These are phyloP conservation scores for Golubevia sp. DNA, from an alignment of 1,284 basidiomycete species.

Conservation along the genomic window DNA sequence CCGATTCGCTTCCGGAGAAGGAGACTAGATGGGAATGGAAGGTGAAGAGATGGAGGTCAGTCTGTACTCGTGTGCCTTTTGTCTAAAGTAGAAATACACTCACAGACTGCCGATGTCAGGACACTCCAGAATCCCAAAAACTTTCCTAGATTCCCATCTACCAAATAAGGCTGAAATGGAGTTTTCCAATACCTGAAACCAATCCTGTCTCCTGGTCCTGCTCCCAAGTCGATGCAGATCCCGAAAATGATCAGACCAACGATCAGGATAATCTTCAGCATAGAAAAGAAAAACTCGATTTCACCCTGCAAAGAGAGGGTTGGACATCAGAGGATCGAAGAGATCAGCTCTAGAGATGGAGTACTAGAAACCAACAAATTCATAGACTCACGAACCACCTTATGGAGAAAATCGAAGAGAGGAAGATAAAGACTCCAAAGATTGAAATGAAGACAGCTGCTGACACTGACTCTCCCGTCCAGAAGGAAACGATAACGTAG, in stretches of 20 bases:
- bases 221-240: slow-evolving; percentile 69
- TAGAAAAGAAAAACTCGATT: slow-evolving; percentile 8
- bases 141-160: background rate
- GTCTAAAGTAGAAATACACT: no score
- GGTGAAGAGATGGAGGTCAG: no score
- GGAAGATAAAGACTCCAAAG: background rate
- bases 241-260: slow-evolving; percentile 70
- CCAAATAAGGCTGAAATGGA: background rate
- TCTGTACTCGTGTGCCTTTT: no score
- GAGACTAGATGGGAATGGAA: no score
- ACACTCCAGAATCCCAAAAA: background rate
- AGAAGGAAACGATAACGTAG: background rate
- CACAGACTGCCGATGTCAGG: no score
- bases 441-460: background rate
- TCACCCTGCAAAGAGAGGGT: no score
- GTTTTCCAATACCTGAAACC: slow-evolving; percentile 66
- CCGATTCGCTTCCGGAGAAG: no score
- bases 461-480: background rate
- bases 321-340: no score
- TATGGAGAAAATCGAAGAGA: slow-evolving; percentile 20
- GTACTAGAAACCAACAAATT: no score
- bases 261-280: slow-evolving; percentile 13
- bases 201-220: slow-evolving; percentile 59
- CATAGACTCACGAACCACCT: slow-evolving; percentile 61
- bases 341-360: no score